These are phyloP conservation scores for Podospora tetraspora DNA, from an alignment of 495 filamentous ascomycete species.

Conservation along the genomic window DNA sequence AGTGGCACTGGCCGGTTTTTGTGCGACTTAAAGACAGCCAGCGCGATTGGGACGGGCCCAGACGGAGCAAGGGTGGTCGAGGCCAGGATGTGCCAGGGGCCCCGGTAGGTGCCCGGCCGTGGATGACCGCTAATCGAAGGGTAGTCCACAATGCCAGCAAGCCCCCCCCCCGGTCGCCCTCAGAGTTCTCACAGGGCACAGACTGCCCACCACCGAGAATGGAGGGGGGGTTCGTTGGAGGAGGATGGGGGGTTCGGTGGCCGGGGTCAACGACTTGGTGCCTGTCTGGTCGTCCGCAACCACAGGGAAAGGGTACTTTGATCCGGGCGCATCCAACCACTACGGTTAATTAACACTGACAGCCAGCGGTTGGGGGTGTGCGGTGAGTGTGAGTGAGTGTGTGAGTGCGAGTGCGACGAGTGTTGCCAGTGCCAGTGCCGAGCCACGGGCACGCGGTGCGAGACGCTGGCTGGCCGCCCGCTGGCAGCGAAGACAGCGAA, in stretches of 20 bases:
- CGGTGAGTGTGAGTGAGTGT: constrained; percentile 6
- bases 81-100: constrained; percentile 25
- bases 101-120: constrained; percentile 27
- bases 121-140: constrained; percentile 34
- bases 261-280: constrained; percentile 14
- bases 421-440: not conserved
- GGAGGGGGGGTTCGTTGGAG: not conserved
- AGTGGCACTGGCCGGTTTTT: constrained; percentile 47
- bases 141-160: constrained; percentile 32
- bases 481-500: not conserved
- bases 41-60: constrained; percentile 35
- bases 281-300: constrained; percentile 12
- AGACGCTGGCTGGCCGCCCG: not conserved
- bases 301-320: constrained; percentile 21
- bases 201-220: constrained; percentile 10
- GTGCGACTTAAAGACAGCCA: constrained; percentile 45
- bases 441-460: constrained; percentile 3
- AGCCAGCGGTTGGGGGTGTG: constrained; percentile 11
- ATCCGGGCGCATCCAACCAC: constrained; percentile 22
- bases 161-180: constrained; percentile 25
- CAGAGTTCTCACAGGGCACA: constrained; percentile 25
- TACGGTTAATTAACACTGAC: constrained; percentile 25
- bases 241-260: not conserved
- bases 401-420: not conserved
- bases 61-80: constrained; percentile 34